Evolutionary conservation across 805 yeast genomes (phyloP).

Genomic region (Nakazawaea ishiwadae): DNA sequence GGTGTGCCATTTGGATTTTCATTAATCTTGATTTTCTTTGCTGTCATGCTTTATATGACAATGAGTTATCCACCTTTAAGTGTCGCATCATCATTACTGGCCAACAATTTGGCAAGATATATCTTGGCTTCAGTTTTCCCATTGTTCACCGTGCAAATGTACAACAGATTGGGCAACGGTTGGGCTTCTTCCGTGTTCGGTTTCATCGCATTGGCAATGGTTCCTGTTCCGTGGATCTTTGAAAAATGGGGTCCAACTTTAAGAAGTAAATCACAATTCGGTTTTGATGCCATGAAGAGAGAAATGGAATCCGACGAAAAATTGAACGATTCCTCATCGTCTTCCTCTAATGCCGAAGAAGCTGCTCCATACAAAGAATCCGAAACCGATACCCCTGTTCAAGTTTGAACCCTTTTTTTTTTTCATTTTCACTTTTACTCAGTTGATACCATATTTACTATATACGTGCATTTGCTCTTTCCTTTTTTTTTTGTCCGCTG

Average conservation of each 20-base stretch:
- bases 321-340: neutral
- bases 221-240: slow-evolving; percentile 74
- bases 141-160: slow-evolving; percentile 82
- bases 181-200: slow-evolving; percentile 77
- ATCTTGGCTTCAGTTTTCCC: slow-evolving; percentile 77
- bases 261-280: slow-evolving; percentile 53
- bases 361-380: neutral
- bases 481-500: neutral
- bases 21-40: slow-evolving; percentile 64
- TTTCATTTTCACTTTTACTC: neutral
- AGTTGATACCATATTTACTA: no score
- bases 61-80: slow-evolving; percentile 68
- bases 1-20: slow-evolving; percentile 82
- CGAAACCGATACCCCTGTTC: neutral
- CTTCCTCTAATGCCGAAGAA: neutral
- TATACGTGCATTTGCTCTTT: neutral
- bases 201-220: slow-evolving; percentile 61
- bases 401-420: neutral
- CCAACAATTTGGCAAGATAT: slow-evolving; percentile 78
- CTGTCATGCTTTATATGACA: slow-evolving; percentile 64
- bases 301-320: slow-evolving; percentile 18
- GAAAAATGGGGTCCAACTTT: slow-evolving; percentile 51
- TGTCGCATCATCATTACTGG: slow-evolving; percentile 87
- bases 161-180: slow-evolving; percentile 58
- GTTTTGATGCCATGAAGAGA: slow-evolving; percentile 49